Percentiles rank a stretch among this genome's conserved stretches.
These are phyloP conservation scores for Teratosphaeria destructans DNA, from an alignment of 2,329 filamentous ascomycete genomes.

Conservation along the genomic window DNA sequence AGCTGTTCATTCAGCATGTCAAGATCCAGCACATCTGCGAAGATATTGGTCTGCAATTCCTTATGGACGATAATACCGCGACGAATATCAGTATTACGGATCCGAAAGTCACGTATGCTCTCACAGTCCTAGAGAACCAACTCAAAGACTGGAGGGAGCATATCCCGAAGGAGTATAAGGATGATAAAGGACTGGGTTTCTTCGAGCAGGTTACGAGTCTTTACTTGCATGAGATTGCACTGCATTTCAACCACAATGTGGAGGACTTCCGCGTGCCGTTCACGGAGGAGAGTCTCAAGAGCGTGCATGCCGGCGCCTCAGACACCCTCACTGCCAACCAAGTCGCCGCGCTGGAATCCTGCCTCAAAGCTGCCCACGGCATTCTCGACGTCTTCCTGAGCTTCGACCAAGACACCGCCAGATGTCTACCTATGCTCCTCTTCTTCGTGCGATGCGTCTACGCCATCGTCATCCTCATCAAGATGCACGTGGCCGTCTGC, in stretches of 20 bases:
- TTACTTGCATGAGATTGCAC: constrained; percentile 41
- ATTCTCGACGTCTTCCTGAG: constrained; percentile 41
- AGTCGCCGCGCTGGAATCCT: constrained; percentile 37
- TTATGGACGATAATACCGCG: constrained; percentile 44
- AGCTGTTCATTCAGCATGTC: constrained; percentile 46
- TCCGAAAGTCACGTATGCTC: constrained; percentile 43
- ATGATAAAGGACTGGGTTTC: constrained; percentile 28
- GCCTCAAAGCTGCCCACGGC: constrained; percentile 35
- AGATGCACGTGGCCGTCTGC: constrained; percentile 47
- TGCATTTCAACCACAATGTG: constrained; percentile 36
- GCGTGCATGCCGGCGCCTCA: constrained; percentile 25
- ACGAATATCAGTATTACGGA: constrained; percentile 42
- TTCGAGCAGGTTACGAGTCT: constrained; percentile 39
- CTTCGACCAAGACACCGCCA: constrained; percentile 34
- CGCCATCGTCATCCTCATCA: constrained; percentile 48
- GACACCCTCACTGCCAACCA: constrained; percentile 37
- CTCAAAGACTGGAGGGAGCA: constrained; percentile 38
- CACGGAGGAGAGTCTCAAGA: constrained; percentile 31
- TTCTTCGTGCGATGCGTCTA: constrained; percentile 45
- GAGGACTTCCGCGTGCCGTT: constrained; percentile 38
- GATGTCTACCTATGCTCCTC: constrained; percentile 35
- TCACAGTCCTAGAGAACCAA: constrained; percentile 46
- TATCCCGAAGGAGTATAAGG: constrained; percentile 28
- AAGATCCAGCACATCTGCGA: constrained; percentile 49
- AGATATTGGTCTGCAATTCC: constrained; percentile 46